These are phyloP conservation scores for Ceratocystis cacaofunesta DNA, from an alignment of 2,329 filamentous ascomycete species.

Conservation along the genomic window DNA sequence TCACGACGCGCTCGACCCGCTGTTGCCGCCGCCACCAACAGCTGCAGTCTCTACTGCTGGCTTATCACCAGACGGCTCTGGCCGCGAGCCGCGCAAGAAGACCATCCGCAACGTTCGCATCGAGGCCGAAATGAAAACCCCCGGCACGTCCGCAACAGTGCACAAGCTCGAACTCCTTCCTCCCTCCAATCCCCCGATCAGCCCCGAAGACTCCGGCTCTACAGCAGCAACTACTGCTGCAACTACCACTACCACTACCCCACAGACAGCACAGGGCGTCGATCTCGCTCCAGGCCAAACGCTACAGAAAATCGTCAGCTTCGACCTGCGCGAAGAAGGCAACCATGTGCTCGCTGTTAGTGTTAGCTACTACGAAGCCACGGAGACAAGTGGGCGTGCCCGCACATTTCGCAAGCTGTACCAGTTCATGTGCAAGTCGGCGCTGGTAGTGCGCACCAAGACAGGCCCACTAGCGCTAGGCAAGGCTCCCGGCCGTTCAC, in stretches of 20 bases:
- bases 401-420: conserved; percentile 90
- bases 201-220: conserved; percentile 16
- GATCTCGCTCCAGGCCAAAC: conserved; percentile 51
- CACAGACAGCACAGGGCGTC: conserved; percentile 25
- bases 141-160: conserved; percentile 38
- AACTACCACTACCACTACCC: conserved; percentile 33
- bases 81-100: conserved; percentile 23
- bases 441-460: conserved; percentile 83
- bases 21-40: conserved; percentile 17
- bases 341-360: conserved; percentile 88
- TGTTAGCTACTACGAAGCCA: conserved; percentile 82
- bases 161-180: conserved; percentile 50
- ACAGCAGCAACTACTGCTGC: conserved; percentile 20
- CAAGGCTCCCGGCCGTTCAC: conserved; percentile 22
- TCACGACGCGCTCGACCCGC: conserved; percentile 45
- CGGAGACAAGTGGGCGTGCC: conserved; percentile 52
- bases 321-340: conserved; percentile 86
- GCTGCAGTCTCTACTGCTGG: conserved; percentile 4
- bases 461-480: conserved; percentile 43
- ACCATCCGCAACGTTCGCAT: conserved; percentile 65
- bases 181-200: conserved; percentile 10
- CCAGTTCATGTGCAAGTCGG: conserved; percentile 86
- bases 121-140: conserved; percentile 89
- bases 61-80: conserved; percentile 9
- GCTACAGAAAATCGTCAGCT: conserved; percentile 66